Percentiles rank a stretch among this genome's conserved stretches.
phyloP scores from a whole-genome alignment of 495 filamentous ascomycete species.

The Aspergillus carlsbadensis region DNA sequence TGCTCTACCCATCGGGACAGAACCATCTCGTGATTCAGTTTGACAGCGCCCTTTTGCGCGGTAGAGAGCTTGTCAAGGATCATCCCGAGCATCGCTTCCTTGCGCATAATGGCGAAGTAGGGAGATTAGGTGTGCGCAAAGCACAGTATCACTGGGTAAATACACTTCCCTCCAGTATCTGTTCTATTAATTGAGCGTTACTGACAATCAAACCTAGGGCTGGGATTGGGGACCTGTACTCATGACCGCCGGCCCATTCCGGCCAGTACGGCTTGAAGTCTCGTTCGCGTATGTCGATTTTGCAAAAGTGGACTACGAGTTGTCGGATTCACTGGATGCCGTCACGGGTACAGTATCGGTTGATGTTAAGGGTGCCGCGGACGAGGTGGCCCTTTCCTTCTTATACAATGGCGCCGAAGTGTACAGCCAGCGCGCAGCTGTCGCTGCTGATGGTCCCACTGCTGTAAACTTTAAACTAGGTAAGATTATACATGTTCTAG shows the following conservation, averaged over 20 bases:
- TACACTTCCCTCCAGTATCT: too few species aligned
- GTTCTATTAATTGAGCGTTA: too few species aligned
- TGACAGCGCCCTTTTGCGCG: slow-evolving; percentile 2
- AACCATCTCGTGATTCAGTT: too few species aligned
- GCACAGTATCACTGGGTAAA: slow-evolving; percentile 82
- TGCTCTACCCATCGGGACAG: too few species aligned
- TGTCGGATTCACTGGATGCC: too few species aligned
- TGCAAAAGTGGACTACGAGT: slow-evolving; percentile 43
- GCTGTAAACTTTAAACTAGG: too few species aligned
- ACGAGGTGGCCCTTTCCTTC: too few species aligned
- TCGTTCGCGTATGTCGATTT: slow-evolving; percentile 62
- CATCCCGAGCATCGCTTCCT: slow-evolving; percentile 31
- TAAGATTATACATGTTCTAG: not conserved
- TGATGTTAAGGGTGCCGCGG: too few species aligned
- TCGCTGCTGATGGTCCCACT: too few species aligned
- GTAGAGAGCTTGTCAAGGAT: slow-evolving; percentile 35
- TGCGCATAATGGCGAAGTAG: slow-evolving; percentile 64
- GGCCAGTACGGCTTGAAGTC: slow-evolving; percentile 69
- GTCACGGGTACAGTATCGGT: too few species aligned
- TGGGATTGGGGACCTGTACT: slow-evolving; percentile 89
- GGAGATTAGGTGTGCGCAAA: slow-evolving; percentile 71
- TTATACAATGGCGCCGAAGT: too few species aligned
- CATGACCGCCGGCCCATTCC: slow-evolving; percentile 80
- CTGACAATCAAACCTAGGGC: slow-evolving; percentile 26
- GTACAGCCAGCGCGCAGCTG: too few species aligned